These are phyloP conservation scores for Termitomyces sp. DNA, from an alignment of 768 basidiomycete species.

Conservation along the genomic window DNA sequence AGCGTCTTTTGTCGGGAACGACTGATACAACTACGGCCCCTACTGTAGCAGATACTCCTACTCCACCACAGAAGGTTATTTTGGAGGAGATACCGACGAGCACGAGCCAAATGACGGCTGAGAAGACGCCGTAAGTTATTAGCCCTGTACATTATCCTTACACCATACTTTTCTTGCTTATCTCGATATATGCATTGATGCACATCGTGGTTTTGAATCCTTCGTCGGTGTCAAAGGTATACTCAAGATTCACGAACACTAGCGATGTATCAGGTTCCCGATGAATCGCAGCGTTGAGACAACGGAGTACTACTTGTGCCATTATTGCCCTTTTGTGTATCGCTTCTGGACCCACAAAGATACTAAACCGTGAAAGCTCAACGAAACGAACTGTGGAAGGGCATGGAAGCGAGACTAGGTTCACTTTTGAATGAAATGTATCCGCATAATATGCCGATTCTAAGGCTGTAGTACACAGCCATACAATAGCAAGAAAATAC, in stretches of 20 bases:
- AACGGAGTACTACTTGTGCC: not conserved
- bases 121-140: slow-evolving; percentile 7
- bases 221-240: not conserved
- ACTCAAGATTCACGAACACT: not conserved
- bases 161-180: not conserved
- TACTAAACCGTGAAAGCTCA: not conserved
- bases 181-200: not conserved
- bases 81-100: slow-evolving; percentile 2
- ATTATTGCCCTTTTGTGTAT: not conserved
- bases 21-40: not conserved
- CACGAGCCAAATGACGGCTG: slow-evolving; percentile 3
- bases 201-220: not conserved
- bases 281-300: not conserved
- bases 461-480: too few relatives aligned
- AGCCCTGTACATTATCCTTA: not conserved
- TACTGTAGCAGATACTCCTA: not conserved
- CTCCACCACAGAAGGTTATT: not conserved
- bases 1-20: not conserved
- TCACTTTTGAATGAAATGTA: too few relatives aligned
- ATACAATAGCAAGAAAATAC: too few relatives aligned
- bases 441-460: too few relatives aligned
- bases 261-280: not conserved
- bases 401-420: not conserved
- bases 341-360: not conserved
- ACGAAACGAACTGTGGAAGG: not conserved